Base-by-base conservation (phyloP, 805 yeast genomes). In the Aciculoconidium aculeatum region DNA sequence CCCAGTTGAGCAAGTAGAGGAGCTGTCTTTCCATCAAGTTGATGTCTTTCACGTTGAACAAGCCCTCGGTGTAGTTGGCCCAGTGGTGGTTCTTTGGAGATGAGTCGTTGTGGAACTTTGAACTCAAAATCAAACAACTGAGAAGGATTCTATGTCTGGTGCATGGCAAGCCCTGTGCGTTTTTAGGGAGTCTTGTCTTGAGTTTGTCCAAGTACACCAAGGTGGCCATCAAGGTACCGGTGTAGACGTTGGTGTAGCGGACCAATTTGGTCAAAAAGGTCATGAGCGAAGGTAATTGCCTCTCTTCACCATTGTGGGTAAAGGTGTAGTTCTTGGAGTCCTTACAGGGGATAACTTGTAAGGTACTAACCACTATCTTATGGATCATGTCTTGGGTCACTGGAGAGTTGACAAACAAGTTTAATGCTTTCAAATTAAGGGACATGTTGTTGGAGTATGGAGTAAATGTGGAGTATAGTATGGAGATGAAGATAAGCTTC, bases 11-110 rank as follows among this genome's bases (percentile, higher is more conserved):
- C 28, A 81, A 61, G 46, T 67, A 74, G 30, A 81, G 61, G 35
- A 82, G 59, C 54, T 82, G 90, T 49, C 85, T 72, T 56, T 82
- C 94, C 87, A 82, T 82, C 37, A 80, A 61, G 53, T 80, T 81
- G 40, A 82, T 75, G 51, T 82, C 94, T 39, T 75, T 75, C 32
- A 68, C 55, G 26, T 66, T 60, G 56, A 82, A 80, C 23, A 82
- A 62, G 2, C 84, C 86, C 45, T 81, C 87, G 5, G 90, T 78
- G 55, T 79, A 79, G 42, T 69, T 72, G 22, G 85, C 77, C 94
- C 94, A 82, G 53, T 81, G 87, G 41, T 66, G 65, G 56, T 82
- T 82, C 47, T 79, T 76, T 37, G 90, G 87, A 8, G 84, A 75
- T 5, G 81, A 74, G 50, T 82, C 94, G 55, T 82, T 81, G 62